Evolutionary conservation across 2,329 filamentous ascomycete species (phyloP).

Genomic region (Cyclaneusma minus): DNA sequence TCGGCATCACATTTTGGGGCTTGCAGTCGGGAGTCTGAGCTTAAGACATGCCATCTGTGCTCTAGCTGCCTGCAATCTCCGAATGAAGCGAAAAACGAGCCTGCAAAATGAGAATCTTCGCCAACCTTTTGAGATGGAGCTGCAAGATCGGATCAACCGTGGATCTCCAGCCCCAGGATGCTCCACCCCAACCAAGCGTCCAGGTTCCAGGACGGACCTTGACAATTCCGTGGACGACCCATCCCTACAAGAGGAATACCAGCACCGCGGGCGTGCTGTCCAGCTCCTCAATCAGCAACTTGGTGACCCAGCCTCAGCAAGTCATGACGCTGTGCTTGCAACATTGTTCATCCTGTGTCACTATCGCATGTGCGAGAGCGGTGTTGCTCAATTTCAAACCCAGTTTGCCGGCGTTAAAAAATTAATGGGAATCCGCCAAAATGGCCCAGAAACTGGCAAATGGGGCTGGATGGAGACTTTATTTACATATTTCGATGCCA

Average conservation of each 20-base stretch:
- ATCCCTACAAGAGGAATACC: constrained; percentile 62
- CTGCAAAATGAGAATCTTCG: constrained; percentile 33
- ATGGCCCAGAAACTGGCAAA: constrained; percentile 42
- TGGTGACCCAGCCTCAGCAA: constrained; percentile 57
- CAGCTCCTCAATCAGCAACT: constrained; percentile 72
- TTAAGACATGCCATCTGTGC: constrained; percentile 90
- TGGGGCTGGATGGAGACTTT: constrained; percentile 84
- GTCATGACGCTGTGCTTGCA: constrained; percentile 74
- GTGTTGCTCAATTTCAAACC: constrained; percentile 82
- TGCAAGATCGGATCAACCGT: constrained; percentile 16
- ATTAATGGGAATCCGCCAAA: constrained; percentile 62
- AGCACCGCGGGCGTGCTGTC: constrained; percentile 69
- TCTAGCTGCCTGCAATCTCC: constrained; percentile 73
- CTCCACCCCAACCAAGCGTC: constrained; percentile 14
- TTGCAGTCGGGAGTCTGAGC: constrained; percentile 64
- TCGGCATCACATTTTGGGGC: constrained; percentile 62
- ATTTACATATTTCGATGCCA: constrained; percentile 89
- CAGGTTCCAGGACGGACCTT: constrained; percentile 27
- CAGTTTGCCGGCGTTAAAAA: constrained; percentile 91
- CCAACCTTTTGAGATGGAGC: constrained; percentile 20
- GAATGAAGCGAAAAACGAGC: constrained; percentile 63
- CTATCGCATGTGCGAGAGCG: constrained; percentile 86
- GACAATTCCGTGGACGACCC: constrained; percentile 42
- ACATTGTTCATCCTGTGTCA: constrained; percentile 80
- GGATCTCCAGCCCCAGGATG: constrained; percentile 7